A percentile compares a stretch with the other conserved stretches of the same genome.
These are phyloP conservation scores for Fusarium sp. DNA, from an alignment of 2,329 filamentous ascomycete genomes.

Conservation along the genomic window DNA sequence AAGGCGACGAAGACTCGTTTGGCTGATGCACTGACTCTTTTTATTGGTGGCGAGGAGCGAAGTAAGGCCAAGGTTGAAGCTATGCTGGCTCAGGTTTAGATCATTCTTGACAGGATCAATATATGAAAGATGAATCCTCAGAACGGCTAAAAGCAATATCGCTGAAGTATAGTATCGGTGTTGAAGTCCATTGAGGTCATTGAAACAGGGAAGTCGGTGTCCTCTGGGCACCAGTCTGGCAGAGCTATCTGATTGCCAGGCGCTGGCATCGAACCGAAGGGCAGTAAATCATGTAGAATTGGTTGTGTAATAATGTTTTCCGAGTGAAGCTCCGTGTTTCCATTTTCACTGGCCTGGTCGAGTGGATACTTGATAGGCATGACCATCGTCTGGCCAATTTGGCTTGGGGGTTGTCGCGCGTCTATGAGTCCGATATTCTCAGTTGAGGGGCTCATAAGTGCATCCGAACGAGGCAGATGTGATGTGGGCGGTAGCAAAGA, in stretches of 20 bases:
- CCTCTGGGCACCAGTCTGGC: not conserved
- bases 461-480: fast-evolving
- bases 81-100: slow-evolving; percentile 31
- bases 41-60: slow-evolving; percentile 55
- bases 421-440: not conserved
- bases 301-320: not conserved
- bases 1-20: slow-evolving; percentile 55
- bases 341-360: fast-evolving
- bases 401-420: not conserved
- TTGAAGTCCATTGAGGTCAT: not conserved
- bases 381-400: not conserved
- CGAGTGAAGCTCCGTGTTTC: not conserved
- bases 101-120: not conserved
- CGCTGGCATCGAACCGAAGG: not conserved
- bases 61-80: slow-evolving; percentile 56
- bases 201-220: not conserved
- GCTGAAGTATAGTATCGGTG: not conserved
- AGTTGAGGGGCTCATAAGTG: not conserved
- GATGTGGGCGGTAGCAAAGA: too few relatives aligned
- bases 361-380: not conserved
- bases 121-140: too few relatives aligned
- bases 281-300: not conserved
- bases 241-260: not conserved
- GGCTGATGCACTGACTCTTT: slow-evolving; percentile 57
- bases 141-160: not conserved